These are phyloP conservation scores for Epichloe sp. DNA, from an alignment of 2,329 filamentous ascomycete genomes.

Conservation along the genomic window DNA sequence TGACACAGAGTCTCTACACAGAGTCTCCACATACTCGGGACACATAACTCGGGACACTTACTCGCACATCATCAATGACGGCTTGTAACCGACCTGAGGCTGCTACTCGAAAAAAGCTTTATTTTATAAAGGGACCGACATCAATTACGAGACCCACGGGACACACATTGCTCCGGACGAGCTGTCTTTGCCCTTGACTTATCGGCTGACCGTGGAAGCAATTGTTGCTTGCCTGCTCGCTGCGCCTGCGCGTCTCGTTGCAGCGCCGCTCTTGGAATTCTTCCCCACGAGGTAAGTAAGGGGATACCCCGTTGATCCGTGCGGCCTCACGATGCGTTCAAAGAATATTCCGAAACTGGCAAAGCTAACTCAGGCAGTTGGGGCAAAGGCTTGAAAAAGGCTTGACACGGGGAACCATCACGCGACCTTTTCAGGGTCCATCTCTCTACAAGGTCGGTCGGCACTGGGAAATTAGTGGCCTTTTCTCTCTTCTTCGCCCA, in stretches of 20 bases:
- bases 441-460: slow-evolving; percentile 1
- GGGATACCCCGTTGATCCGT: not conserved
- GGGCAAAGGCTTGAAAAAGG: not conserved
- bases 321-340: slow-evolving; percentile 8
- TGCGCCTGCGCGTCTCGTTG: not conserved
- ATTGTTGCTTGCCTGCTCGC: not conserved
- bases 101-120: not conserved
- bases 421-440: slow-evolving; percentile 8
- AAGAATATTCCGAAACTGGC: not conserved
- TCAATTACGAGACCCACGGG: slow-evolving; percentile 1
- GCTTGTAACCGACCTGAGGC: not conserved
- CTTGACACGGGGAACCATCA: slow-evolving; percentile 7
- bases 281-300: not conserved
- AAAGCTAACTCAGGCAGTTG: not conserved
- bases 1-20: not conserved
- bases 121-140: not conserved
- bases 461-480: not conserved
- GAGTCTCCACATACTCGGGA: not conserved
- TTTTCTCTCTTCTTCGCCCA: not conserved
- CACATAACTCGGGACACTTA: not conserved
- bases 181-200: not conserved
- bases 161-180: not conserved
- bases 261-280: not conserved
- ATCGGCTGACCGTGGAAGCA: not conserved
- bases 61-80: not conserved